Evolutionary conservation across 495 filamentous ascomycete genomes (phyloP), one percentile per base, ranked within the genome.

Genomic region (Sporormia fimetaria): DNA sequence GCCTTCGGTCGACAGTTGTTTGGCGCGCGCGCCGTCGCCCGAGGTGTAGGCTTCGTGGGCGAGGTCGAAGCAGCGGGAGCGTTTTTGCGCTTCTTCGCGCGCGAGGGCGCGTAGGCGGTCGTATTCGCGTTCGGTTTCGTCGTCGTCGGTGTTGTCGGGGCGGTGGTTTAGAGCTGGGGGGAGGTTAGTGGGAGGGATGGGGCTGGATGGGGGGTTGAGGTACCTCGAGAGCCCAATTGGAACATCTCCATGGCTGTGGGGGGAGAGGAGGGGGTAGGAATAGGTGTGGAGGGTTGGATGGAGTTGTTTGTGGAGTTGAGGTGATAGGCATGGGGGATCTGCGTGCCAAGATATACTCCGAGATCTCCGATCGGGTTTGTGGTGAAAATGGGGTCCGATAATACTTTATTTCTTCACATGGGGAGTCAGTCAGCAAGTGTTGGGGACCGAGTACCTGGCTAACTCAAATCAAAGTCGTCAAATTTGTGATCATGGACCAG

Each of bases 51-150:
- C 86, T 57, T 81, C 66, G 51, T 81, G 80, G 3, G 83, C 75
- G 75, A 86, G 58, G 44, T 81, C 72, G 53, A 87, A 84, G 63
- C 83, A 94, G 20, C 67, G 68, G 22, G 69, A 70, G 52, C 80
- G 78, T 65, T 87, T 83, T 20, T 67, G 67, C 33, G 75, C 81
- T 63, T 92, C 87, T 49, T 74, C 69, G 37, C 78, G 75, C 8
- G 88, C 90, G 16, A 92, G 76, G 42, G 74, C 73, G 45, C 90
- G 85, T 6, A 96, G 73, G 22, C 84, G 86, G 53, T 95, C 86
- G 64, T 95, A 98, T 64, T 95, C 87, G 42, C 70, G 70, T 63
- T 96, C 87, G n/a, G n/a, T n/a, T n/a, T n/a, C n/a, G n/a, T n/a
- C n/a, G n/a, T n/a, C n/a, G n/a, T n/a, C n/a, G 28, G 78, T 70